These are phyloP conservation scores for Aspergillus fructus DNA, from an alignment of 2,329 filamentous ascomycete species.

Conservation along the genomic window DNA sequence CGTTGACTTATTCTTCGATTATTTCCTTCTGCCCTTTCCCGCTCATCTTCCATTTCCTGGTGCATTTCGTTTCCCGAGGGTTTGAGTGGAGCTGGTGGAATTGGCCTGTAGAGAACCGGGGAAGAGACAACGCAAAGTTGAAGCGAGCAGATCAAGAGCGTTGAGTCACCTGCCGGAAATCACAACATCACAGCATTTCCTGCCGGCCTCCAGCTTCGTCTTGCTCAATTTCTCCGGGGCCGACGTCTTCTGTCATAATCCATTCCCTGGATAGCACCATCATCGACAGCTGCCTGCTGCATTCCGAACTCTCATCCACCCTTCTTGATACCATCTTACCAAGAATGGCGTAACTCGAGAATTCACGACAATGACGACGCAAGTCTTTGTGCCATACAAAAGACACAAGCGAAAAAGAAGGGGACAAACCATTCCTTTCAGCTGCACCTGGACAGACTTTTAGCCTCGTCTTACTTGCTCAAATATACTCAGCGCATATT, in stretches of 20 bases:
- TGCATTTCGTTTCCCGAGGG: constrained; percentile 1
- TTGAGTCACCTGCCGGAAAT: constrained; percentile 10
- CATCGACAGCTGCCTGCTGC: not conserved
- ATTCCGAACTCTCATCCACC: constrained; percentile 11
- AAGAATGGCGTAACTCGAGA: constrained; percentile 22
- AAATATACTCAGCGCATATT: constrained; percentile 1
- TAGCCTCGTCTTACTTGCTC: constrained; percentile 7
- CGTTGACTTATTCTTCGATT: constrained; percentile 4
- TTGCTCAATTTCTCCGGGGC: not conserved
- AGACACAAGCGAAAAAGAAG: constrained; percentile 18
- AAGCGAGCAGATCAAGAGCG: not conserved
- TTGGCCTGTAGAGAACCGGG: not conserved
- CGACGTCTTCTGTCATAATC: constrained; percentile 5
- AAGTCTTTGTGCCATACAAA: constrained; percentile 14
- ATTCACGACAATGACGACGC: constrained; percentile 17
- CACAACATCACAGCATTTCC: not conserved
- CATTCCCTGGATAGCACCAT: constrained; percentile 7
- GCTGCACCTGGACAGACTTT: not conserved
- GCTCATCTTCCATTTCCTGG: not conserved
- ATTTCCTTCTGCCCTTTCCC: not conserved
- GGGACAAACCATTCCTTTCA: constrained; percentile 7
- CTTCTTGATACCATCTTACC: constrained; percentile 18
- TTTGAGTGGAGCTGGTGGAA: not conserved
- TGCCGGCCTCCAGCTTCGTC: not conserved
- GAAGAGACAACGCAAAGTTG: not conserved